Percentiles rank a stretch among this genome's conserved stretches.
These are phyloP conservation scores for Inga laurina DNA, from an alignment of 306 rosid genomes.

Conservation along the genomic window DNA sequence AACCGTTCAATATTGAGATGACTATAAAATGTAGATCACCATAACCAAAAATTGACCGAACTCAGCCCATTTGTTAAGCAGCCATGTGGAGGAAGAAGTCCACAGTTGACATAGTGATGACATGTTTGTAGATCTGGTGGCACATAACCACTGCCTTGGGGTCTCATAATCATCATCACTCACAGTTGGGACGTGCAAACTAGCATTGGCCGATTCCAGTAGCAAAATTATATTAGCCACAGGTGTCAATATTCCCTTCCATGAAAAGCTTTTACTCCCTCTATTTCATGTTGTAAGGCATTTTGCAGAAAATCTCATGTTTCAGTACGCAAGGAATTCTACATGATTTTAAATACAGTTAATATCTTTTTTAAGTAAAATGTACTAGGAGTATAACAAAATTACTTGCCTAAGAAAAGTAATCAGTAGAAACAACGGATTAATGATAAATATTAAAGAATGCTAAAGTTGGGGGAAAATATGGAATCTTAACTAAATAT, in stretches of 20 bases:
- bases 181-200: slow-evolving; percentile 79
- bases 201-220: slow-evolving; percentile 82
- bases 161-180: slow-evolving; percentile 70
- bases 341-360: neutral
- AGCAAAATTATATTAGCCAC: neutral
- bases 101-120: slow-evolving; percentile 28
- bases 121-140: slow-evolving; percentile 47
- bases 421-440: no score
- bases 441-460: no score
- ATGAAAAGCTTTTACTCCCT: neutral
- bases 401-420: no score
- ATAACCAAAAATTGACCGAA: neutral
- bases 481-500: no score
- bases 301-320: neutral
- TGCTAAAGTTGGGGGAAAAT: no score
- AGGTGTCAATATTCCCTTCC: slow-evolving; percentile 15
- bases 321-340: neutral
- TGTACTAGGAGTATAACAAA: no score
- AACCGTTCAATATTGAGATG: neutral
- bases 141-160: slow-evolving; percentile 88
- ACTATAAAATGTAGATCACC: neutral
- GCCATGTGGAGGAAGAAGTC: slow-evolving; percentile 22
- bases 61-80: slow-evolving; percentile 8
- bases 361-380: neutral
- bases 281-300: neutral